Evolutionary conservation across 1,284 basidiomycete genomes (phyloP).

Genomic region (Lentinula novae-zelandiae): DNA sequence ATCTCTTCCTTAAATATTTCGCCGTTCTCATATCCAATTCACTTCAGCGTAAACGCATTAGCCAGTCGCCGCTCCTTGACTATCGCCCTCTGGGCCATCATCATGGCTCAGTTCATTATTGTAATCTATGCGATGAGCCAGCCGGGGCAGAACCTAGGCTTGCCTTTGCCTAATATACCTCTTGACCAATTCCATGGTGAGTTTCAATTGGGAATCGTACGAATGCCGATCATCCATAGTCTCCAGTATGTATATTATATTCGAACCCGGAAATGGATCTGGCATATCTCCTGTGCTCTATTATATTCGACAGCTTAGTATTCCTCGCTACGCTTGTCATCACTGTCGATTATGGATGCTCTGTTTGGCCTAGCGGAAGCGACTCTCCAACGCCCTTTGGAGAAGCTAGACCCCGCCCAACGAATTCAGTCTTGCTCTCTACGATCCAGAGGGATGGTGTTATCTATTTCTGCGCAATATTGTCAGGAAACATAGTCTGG

Average conservation of each 20-base stretch:
- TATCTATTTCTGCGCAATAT: slow-evolving; percentile 24
- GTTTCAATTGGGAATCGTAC: slow-evolving; percentile 1
- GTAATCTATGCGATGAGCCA: slow-evolving; percentile 26
- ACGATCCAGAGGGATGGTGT: slow-evolving; percentile 25
- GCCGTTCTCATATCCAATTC: neutral
- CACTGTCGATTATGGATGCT: slow-evolving; percentile 13
- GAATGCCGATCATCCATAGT: neutral
- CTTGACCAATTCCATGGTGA: slow-evolving; percentile 25
- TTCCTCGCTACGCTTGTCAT: slow-evolving; percentile 21
- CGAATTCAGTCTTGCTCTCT: neutral
- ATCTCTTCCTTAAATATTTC: neutral
- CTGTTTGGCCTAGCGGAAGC: neutral
- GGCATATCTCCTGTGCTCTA: slow-evolving; percentile 24
- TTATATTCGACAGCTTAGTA: slow-evolving; percentile 25
- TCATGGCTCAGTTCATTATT: slow-evolving; percentile 20
- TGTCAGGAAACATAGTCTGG: slow-evolving; percentile 26
- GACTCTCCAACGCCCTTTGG: neutral
- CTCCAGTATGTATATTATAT: slow-evolving; percentile 24
- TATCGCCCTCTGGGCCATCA: slow-evolving; percentile 16
- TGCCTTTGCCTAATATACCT: slow-evolving; percentile 19
- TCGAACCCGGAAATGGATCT: slow-evolving; percentile 26
- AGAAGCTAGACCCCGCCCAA: neutral
- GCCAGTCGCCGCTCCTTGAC: slow-evolving; percentile 4
- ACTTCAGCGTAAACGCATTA: slow-evolving; percentile 6
- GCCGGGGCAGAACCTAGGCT: slow-evolving; percentile 20